Evolutionary conservation across 2,329 filamentous ascomycete genomes (phyloP).

Genomic region (Phoma sp.): DNA sequence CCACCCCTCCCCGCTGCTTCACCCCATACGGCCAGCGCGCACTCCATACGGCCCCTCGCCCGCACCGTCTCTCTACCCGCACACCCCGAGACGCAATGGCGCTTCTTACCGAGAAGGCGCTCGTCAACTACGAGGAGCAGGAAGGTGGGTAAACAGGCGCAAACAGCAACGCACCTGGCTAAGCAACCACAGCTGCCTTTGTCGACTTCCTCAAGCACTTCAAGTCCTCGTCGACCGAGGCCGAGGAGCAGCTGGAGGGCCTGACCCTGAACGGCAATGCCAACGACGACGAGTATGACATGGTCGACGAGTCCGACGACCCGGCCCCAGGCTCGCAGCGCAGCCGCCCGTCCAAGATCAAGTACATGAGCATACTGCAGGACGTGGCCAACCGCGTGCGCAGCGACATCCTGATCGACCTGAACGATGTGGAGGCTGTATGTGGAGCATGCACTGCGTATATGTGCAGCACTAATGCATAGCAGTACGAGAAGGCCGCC

Average conservation of each 20-base stretch:
- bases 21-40: background rate
- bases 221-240: constrained; percentile 77
- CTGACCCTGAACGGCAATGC: constrained; percentile 89
- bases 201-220: constrained; percentile 87
- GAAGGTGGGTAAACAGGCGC: constrained; percentile 65
- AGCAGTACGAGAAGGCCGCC: constrained; percentile 74
- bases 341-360: constrained; percentile 67
- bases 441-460: constrained; percentile 31
- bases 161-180: constrained; percentile 31
- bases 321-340: constrained; percentile 56
- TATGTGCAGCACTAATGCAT: constrained; percentile 21
- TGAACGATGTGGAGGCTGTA: constrained; percentile 85
- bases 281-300: constrained; percentile 88
- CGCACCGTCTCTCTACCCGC: constrained; percentile 14
- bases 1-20: constrained; percentile 29
- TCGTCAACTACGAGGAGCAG: constrained; percentile 88
- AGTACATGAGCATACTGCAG: constrained; percentile 89
- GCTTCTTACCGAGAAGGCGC: constrained; percentile 78
- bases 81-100: constrained; percentile 68
- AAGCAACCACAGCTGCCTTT: constrained; percentile 70
- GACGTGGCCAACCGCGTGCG: constrained; percentile 81
- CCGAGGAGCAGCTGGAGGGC: constrained; percentile 82
- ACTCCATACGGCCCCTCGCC: constrained; percentile 11
- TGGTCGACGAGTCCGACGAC: constrained; percentile 83
- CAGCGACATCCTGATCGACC: constrained; percentile 81